Evolutionary conservation across 78 protist species (phyloP), one percentile per base, ranked within the genome.

Genomic region (Dictyostelium intermedium): DNA sequence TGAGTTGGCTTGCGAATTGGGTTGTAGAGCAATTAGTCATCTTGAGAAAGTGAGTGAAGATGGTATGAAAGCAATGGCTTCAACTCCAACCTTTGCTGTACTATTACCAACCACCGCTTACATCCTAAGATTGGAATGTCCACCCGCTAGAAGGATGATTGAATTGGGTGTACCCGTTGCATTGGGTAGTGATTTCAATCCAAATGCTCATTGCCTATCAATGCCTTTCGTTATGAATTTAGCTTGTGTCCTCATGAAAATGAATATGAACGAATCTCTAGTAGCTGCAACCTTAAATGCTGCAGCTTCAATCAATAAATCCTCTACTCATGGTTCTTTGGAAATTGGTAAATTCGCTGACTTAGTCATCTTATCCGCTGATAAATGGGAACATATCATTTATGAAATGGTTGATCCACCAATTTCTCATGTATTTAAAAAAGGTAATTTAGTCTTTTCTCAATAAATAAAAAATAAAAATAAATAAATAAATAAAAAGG

Each of bases 141-240:
- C 98, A 39, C 98, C 98, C 2, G 98, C 98, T 5, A 30, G 97
- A 35, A 43, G 85, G 74, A 61, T 97, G 82, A 97, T 97, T 27
- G 97, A 91, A 34, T 78, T 80, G 0, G 47, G 83, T 43, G 98
- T 97, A 13, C 98, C 98, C 2, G 96, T 97, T 9, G 96, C 96
- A 7, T 74, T 97, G 5, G 98, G 97, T 13, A 73, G 92, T 45
- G 98, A 97, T 95, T 97, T 69, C 84, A 96, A 97, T 77, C 98
- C 98, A 66, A 97, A 97, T 61, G 98, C 98, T 6, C 98, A 97
- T 63, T 97, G 98, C 87, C 32, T 97, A 27, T 87, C 97, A 9
- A 92, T 97, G 97, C 98, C 98, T 30, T 53, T 96, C 20, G 96
- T 93, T 41, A 97, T 97, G 98, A 97, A 97, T 61, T 92, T 97